phyloP scores from a whole-genome alignment of 148 eudicot species.

The Silene latifolia region DNA sequence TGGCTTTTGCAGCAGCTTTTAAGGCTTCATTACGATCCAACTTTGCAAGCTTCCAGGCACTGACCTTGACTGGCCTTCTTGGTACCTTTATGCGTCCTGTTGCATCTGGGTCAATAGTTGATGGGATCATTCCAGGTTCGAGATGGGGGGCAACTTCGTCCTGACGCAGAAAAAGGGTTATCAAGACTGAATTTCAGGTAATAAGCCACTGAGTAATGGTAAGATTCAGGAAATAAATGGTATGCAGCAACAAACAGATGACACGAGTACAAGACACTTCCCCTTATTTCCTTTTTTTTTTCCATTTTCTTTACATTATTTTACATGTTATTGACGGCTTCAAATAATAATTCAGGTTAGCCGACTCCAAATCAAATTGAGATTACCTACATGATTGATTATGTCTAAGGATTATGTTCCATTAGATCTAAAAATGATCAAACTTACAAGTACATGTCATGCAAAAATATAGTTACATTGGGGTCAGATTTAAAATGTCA shows the following conservation, averaged over 20 bases:
- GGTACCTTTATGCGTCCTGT: conserved; percentile 50
- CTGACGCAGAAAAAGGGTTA: conserved; percentile 38
- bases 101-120: conserved; percentile 91
- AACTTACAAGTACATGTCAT: neutral
- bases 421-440: neutral
- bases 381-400: neutral
- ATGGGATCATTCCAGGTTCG: conserved; percentile 93
- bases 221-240: neutral
- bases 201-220: neutral
- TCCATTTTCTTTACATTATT: neutral
- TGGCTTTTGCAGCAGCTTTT: conserved; percentile 93
- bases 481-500: neutral
- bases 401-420: neutral
- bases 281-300: too few species aligned
- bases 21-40: conserved; percentile 75
- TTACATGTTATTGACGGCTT: neutral
- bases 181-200: neutral
- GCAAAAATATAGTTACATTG: neutral
- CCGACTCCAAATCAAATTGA: too few species aligned
- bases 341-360: too few species aligned
- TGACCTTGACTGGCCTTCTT: conserved; percentile 59
- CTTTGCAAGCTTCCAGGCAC: conserved; percentile 96
- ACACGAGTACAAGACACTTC: neutral
- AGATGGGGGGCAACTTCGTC: conserved; percentile 96
- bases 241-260: conserved; percentile 1